Evolutionary conservation across 331 rosid genomes (phyloP), one percentile per base, ranked within the genome.

Genomic region (Pyrus hybrid): DNA sequence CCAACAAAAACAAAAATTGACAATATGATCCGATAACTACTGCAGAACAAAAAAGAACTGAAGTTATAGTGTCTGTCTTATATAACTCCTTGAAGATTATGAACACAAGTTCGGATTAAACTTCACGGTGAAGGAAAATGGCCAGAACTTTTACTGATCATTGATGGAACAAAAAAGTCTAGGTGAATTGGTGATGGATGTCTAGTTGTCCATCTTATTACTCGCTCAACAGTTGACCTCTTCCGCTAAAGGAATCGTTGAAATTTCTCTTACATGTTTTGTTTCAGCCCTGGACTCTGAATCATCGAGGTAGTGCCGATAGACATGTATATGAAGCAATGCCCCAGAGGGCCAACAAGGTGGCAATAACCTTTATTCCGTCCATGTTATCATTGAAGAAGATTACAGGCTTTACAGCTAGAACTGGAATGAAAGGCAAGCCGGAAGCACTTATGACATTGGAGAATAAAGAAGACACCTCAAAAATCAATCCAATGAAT

Each of bases 381-480:
- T 82, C 16, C 90, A 85, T 83, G 60, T 72, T 80, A 26, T 92
- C 96, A 9, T 84, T 85, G 76, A 90, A 88, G 51, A 91, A 63
- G 3, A 86, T 5, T 30, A 82, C n/a, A n/a, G n/a, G n/a, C n/a
- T n/a, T n/a, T n/a, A n/a, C 87, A 4, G 93, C 98, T 3, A 84
- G 65, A 73, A 89, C 74, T 18, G 96, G 97, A 80, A 86, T 72
- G 22, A 91, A 22, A 7, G 94, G 95, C 74, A 80, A 69, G 61
- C 88, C 92, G 78, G 86, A 16, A 70, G 75, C 85, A 4, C 87
- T 56, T 2, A 88, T 86, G n/a, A 85, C 83, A 77, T 88, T 90
- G 57, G 93, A 81, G 74, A 92, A 90, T 5, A 90, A 74, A 1
- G 97, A 69, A 68, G 96, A 90, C 47, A 87, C 86, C 82, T 92